Conservation (phyloP, 768 basidiomycete genomes). For the Cystobasidium onofrii region DNA sequence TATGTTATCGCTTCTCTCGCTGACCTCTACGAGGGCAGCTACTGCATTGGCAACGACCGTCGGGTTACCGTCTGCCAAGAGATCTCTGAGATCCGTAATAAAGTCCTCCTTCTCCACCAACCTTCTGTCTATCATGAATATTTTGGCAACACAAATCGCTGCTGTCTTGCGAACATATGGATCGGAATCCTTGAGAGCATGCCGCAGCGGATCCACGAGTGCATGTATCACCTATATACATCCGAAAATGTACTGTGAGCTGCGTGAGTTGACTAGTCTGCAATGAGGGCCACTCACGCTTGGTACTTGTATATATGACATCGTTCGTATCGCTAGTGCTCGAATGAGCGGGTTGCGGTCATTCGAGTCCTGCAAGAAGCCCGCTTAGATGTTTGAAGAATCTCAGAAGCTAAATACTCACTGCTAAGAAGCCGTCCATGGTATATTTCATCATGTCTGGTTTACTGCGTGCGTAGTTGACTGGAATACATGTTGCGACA, state of each 20-base stretch:
- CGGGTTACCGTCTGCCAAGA: constrained; percentile 86
- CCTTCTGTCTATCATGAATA: constrained; percentile 78
- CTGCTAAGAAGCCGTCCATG: constrained; percentile 81
- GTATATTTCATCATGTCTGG: constrained; percentile 89
- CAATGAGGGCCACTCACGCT: too few species aligned
- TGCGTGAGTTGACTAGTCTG: too few species aligned
- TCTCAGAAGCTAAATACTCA: constrained; percentile 46
- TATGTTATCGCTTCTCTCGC: constrained; percentile 87
- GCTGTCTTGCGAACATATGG: constrained; percentile 98
- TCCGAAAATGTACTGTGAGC: too few species aligned
- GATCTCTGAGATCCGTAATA: constrained; percentile 78
- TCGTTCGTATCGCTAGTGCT: constrained; percentile 92
- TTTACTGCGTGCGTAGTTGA: constrained; percentile 89
- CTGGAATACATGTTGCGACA: constrained; percentile 39
- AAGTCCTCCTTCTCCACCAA: constrained; percentile 83
- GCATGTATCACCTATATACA: constrained; percentile 65
- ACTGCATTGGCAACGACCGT: constrained; percentile 97
- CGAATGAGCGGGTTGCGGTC: constrained; percentile 95
- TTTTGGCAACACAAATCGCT: constrained; percentile 91
- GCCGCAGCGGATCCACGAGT: constrained; percentile 78
- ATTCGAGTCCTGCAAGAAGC: constrained; percentile 66
- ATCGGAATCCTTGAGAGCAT: constrained; percentile 85
- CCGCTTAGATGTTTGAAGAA: not conserved
- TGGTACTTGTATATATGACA: constrained; percentile 96
- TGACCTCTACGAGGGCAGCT: constrained; percentile 91